Base-by-base conservation (phyloP, 1,284 basidiomycete species). In the Phlebopus sp. region DNA sequence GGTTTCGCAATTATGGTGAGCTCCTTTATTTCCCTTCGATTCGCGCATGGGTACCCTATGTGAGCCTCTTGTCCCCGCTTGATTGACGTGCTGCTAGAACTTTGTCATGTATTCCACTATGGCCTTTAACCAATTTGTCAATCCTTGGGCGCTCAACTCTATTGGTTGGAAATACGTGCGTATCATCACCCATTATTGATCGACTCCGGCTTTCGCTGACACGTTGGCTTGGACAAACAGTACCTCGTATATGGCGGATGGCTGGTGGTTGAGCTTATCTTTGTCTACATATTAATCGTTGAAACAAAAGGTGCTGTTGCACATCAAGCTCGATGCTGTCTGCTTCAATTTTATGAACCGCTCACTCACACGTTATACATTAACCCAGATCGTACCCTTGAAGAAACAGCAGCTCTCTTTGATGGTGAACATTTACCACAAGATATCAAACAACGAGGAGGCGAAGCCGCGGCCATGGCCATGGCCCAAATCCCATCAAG, bases 91-190 rank as follows among this genome's bases (percentile, higher is more conserved):
- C 21, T 23, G 6, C 21, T 54, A 84, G 82, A 84, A 82, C 59
- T 63, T 84, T 40, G 71, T 72, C 5, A 71, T 83, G 14, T 78
- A 77, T 57, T 59, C 79, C 14, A 78, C 77, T 0, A 68, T 80
- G 21, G 77, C 78, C 0, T 83, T 87, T 71, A 89, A 86, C 59
- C 82, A 85, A 59, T 87, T 84, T 54, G 77, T 86, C 38, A 88
- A 88, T 61, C 84, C 86, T 4, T 78, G 82, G 69, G 84, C 84
- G 1, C 70, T 89, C 25, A 70, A 74, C n/a, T 73, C 74, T 1
- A 76, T 88, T 14, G 76, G 74, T 18, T 88, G 84, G 84, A 78
- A 75, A 72, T 88, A 86, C 53, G 73, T 75, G 50, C 27, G 27
- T 29, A 29, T n/a, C 27, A 29, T 8, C 9, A 23, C 21, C 21